Base-by-base conservation (phyloP, 2,329 filamentous ascomycete species). In the Penicillium italicum region DNA sequence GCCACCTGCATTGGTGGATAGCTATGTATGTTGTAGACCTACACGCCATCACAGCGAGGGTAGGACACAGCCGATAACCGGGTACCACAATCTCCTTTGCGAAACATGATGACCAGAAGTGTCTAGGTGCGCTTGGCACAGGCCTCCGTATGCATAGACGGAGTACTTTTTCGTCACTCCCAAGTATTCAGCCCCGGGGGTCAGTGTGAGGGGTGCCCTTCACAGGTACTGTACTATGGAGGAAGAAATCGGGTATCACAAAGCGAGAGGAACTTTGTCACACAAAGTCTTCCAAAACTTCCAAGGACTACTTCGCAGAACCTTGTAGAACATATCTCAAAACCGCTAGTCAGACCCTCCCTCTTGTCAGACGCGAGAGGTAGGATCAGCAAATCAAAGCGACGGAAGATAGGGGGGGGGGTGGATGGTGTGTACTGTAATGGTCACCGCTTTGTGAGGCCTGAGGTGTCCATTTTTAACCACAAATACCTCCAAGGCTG, bases 361-460 rank as follows among this genome's bases (percentile, higher is more conserved):
- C 37, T 3, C 31, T 18, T 47, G 26, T 53, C 42, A 47, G 8
- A 47, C 50, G 31, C 33, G 26, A 33, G 9, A 42, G 42, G 18
- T 24, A 24, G 47, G 37, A 20, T 34, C 20, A 42, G 20, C 47
- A 24, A 50, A 42, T 50, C 47, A 50, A 16, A 30, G 24, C 33
- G 45, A 30, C 14, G 34, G 12, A 22, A 20, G 33, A 38, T 33
- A 42, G 14, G 38, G 37, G 37, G 31, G 18, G 14, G 24, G 24
- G n/a, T 22, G 36, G 36, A 54, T 38, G 36, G 26, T 24, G 24
- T 20, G 22, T 24, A 38, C 26, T 11, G 26, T 30, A 50, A 44
- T 44, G 40, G 47, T 41, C 53, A 56, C 53, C 53, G 53, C 53
- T 42, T 40, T 44, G 7, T 49, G 28, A 16, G 24, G 55, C 55